Evolutionary conservation across 2,329 filamentous ascomycete genomes (phyloP).

Genomic region (Aspergillus novofumigatus): DNA sequence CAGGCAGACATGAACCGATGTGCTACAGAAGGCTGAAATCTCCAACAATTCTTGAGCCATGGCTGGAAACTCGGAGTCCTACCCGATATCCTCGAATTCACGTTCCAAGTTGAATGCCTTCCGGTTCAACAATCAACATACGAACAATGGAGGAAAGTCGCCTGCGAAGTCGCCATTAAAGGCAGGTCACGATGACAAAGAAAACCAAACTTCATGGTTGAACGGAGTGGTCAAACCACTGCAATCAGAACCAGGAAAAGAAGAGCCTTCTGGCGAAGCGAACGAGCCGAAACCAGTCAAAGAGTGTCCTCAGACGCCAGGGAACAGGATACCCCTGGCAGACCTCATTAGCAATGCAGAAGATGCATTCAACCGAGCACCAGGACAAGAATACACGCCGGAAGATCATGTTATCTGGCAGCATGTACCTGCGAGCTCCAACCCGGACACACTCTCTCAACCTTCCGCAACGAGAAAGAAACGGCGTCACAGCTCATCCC

Average conservation of each 20-base stretch:
- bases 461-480: slow-evolving; percentile 52
- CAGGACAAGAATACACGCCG: slow-evolving; percentile 50
- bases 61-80: slow-evolving; percentile 21
- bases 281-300: slow-evolving; percentile 27
- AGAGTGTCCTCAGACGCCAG: slow-evolving; percentile 55
- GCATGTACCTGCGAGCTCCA: slow-evolving; percentile 42
- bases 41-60: slow-evolving; percentile 17
- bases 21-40: slow-evolving; percentile 11
- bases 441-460: slow-evolving; percentile 45
- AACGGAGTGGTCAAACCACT: slow-evolving; percentile 29
- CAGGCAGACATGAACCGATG: slow-evolving; percentile 22
- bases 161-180: slow-evolving; percentile 20
- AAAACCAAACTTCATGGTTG: slow-evolving; percentile 39
- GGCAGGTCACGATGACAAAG: slow-evolving; percentile 39
- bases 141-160: slow-evolving; percentile 14
- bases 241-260: slow-evolving; percentile 15
- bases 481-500: slow-evolving; percentile 70
- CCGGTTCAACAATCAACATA: slow-evolving; percentile 43
- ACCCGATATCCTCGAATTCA: slow-evolving; percentile 48
- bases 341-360: slow-evolving; percentile 60
- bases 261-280: slow-evolving; percentile 14
- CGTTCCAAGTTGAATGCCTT: slow-evolving; percentile 54
- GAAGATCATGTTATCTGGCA: slow-evolving; percentile 61
- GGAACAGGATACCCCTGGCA: slow-evolving; percentile 55
- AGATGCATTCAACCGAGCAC: slow-evolving; percentile 48